Percentiles rank a stretch among this genome's conserved stretches.
Evolutionary conservation across 495 filamentous ascomycete genomes (phyloP).

Genomic region (Podospora bellae-mahoneyi): DNA sequence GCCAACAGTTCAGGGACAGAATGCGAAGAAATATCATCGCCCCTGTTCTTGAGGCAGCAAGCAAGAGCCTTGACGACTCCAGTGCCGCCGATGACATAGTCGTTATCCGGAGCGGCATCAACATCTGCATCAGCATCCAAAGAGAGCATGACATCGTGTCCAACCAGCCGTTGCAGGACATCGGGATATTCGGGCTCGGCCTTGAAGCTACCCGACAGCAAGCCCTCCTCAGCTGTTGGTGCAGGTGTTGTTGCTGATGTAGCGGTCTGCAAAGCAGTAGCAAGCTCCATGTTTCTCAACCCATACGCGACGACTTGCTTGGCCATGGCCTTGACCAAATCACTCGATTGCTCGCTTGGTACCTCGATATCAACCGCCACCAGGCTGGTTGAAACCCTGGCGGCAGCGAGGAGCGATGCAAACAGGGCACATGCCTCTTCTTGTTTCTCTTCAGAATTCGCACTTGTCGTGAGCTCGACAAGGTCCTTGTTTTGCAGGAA

Average conservation of each 20-base stretch:
- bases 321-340: conserved; percentile 87
- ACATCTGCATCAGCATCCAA: conserved; percentile 58
- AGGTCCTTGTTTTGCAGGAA: conserved; percentile 80
- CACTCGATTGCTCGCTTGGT: conserved; percentile 70
- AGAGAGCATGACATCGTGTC: conserved; percentile 59
- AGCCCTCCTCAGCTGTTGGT: conserved; percentile 30
- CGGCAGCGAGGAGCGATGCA: conserved; percentile 85
- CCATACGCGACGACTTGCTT: conserved; percentile 93
- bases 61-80: conserved; percentile 92
- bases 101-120: conserved; percentile 76
- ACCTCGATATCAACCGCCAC: conserved; percentile 92
- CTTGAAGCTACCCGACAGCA: conserved; percentile 17
- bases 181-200: conserved; percentile 49
- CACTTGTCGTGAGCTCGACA: conserved; percentile 56
- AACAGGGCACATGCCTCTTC: conserved; percentile 94
- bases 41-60: conserved; percentile 79
- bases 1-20: conserved; percentile 45
- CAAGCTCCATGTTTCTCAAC: conserved; percentile 76
- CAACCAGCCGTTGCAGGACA: conserved; percentile 54
- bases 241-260: conserved; percentile 8
- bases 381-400: conserved; percentile 75
- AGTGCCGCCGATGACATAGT: conserved; percentile 94
- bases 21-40: conserved; percentile 50
- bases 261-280: conserved; percentile 5
- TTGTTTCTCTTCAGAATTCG: conserved; percentile 66